phyloP scores from a whole-genome alignment of 116 monocot genomes.

The Trichopus zeylanicus region DNA sequence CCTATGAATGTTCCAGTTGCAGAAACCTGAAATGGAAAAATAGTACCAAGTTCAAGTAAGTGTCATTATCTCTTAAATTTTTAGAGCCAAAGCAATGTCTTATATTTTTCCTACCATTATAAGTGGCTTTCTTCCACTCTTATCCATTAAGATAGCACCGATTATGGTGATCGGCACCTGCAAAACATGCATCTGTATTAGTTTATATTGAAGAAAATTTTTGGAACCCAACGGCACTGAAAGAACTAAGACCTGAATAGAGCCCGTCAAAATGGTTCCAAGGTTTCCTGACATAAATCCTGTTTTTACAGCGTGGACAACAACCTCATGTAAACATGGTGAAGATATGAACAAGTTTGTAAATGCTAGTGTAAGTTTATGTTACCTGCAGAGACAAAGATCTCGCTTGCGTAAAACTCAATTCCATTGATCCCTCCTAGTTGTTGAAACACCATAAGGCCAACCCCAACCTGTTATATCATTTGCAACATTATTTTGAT shows the following conservation, averaged over 20 bases:
- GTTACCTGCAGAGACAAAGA: conserved; percentile 61
- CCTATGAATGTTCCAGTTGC: conserved; percentile 50
- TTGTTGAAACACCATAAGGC: conserved; percentile 68
- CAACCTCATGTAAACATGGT: background rate
- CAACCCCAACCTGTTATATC: conserved; percentile 49
- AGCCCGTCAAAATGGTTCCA: conserved; percentile 49
- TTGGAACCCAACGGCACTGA: background rate
- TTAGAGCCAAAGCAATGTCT: background rate
- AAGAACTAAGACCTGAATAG: conserved; percentile 30
- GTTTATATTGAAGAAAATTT: background rate
- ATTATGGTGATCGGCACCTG: conserved; percentile 59
- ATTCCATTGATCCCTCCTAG: conserved; percentile 67
- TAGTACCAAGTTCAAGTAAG: background rate
- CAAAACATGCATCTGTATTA: background rate
- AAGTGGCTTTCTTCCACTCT: conserved; percentile 56
- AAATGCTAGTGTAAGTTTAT: background rate
- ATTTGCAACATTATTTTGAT: too few species aligned
- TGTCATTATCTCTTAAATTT: background rate
- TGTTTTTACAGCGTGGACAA: conserved; percentile 6
- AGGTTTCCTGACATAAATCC: conserved; percentile 44
- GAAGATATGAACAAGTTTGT: background rate
- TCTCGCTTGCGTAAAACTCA: conserved; percentile 53
- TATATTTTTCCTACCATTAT: conserved; percentile 33
- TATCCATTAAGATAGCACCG: conserved; percentile 69
- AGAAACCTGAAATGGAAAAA: conserved; percentile 39